Evolutionary conservation across 2,329 filamentous ascomycete species (phyloP), one percentile per base, ranked within the genome.

Genomic region (Sporothrix globosa): DNA sequence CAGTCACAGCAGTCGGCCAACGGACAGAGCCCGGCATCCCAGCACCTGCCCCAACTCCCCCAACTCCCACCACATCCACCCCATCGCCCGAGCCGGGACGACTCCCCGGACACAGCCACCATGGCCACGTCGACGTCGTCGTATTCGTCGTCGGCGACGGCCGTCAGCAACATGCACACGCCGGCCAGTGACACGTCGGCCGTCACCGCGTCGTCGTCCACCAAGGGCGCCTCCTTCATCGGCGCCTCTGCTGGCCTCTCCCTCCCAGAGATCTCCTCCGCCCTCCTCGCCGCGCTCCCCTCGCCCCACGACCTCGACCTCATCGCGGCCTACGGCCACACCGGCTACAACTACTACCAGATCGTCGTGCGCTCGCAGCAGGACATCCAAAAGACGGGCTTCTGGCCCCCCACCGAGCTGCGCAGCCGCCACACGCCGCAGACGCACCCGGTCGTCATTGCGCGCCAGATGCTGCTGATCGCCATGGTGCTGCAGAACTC

Each of bases 391-490:
- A 50, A 53, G 5, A 21, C 34, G 3, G 71, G 69, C 34, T 71
- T 71, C 69, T 70, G 67, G 63, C 39, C 58, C 17, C 17, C 68
- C 7, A 19, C 21, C 7, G 52, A 24, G 7, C 72, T 72, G 11
- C 14, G 54, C 41, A n/a, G 21, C 0, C 63, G 58, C 2, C 41
- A 58, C 39, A 27, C 68, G 21, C 44, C 71, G 9, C 39, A 63
- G 30, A 58, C 70, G 4, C 69, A 81, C 70, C 80, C 79, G 3
- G 72, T 72, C 17, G 19, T 71, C 5, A 74, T 81, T 30, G 80
- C 80, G 6, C 75, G 77, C 41, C 76, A 75, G 46, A 77, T 81
- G 58, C 74, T 82, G 24, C 52, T 76, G 11, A 70, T 81, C 6
- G 79, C 74, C 13, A 74, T 72, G 24, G 76, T 77, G 34, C 72